Evolutionary conservation across 2,329 filamentous ascomycete species (phyloP), one percentile per base, ranked within the genome.

Genomic region (Zymoseptoria pseudotritici): DNA sequence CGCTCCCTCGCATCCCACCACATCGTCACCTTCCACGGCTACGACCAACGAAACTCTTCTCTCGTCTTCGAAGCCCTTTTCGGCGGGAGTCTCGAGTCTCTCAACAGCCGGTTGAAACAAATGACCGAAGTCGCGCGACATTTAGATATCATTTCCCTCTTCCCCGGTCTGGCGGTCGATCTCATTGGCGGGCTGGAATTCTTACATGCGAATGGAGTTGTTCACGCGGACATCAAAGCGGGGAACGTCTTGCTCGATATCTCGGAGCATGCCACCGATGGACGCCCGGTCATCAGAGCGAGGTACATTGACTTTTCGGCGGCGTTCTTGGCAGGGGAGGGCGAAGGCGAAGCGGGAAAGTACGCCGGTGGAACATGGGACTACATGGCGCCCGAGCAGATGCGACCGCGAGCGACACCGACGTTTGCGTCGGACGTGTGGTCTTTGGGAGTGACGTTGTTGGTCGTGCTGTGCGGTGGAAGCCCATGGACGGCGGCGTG

Each of bases 161-260:
- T 79, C 57, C 76, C 77, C 1, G 54, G 60, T n/a, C 67, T 80
- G 7, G 75, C 76, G 0, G 61, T 67, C 22, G 67, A 74, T 42
- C 71, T 80, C 6, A 69, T 78, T 29, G 66, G 68, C 46, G 76
- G 75, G 20, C 69, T 80, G 3, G 70, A 70, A 3, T 79, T 77
- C 72, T 64, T 80, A 58, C 73, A 77, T 58, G 59, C 67, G 7
- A 70, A 73, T 24, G 70, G 69, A 21, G 73, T 78, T 54, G 71
- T 77, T 1, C 75, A 77, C 58, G 78, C 75, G 4, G 78, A 80
- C 59, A 75, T 80, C 68, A 80, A 80, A 66, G 77, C 78, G 1
- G 72, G 72, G 1, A 80, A 80, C 66, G 73, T 80, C 52, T 72
- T 80, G 42, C 66, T 78, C 55, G 66, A 62, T 57, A 61, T 69